Evolutionary conservation across 2,329 filamentous ascomycete species (phyloP).

Genomic region (Paecilomyces fulvus): DNA sequence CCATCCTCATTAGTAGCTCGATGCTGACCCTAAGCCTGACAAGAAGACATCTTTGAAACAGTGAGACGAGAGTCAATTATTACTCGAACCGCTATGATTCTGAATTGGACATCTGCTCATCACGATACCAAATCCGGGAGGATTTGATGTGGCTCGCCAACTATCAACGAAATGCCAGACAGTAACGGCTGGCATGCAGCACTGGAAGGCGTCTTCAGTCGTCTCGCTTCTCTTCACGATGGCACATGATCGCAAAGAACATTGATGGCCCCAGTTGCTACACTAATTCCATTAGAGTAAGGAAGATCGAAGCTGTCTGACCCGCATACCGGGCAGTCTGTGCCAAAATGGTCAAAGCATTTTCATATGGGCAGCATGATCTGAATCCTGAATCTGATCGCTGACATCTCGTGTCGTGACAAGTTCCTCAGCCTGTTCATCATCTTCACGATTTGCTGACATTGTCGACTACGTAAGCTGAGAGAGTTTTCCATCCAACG

Average conservation of each 20-base stretch:
- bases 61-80: not conserved
- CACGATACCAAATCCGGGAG: not conserved
- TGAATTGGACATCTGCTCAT: not conserved
- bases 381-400: not conserved
- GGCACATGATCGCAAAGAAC: not conserved
- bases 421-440: not conserved
- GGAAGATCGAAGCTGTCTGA: not conserved
- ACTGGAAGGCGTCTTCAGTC: not conserved
- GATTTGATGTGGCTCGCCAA: not conserved
- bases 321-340: not conserved
- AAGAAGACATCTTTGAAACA: not conserved
- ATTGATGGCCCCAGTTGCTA: not conserved
- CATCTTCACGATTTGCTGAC: not conserved
- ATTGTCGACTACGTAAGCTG: not conserved
- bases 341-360: not conserved
- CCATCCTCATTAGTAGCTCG: not conserved
- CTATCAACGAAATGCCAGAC: not conserved
- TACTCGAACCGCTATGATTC: not conserved
- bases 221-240: not conserved
- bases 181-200: not conserved
- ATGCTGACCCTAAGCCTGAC: not conserved
- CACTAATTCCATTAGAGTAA: not conserved
- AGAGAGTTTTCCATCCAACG: not conserved
- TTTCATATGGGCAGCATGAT: not conserved
- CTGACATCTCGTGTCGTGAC: not conserved